Conservation (phyloP, 148 eudicot genomes). For the Persicaria tinctoria region DNA sequence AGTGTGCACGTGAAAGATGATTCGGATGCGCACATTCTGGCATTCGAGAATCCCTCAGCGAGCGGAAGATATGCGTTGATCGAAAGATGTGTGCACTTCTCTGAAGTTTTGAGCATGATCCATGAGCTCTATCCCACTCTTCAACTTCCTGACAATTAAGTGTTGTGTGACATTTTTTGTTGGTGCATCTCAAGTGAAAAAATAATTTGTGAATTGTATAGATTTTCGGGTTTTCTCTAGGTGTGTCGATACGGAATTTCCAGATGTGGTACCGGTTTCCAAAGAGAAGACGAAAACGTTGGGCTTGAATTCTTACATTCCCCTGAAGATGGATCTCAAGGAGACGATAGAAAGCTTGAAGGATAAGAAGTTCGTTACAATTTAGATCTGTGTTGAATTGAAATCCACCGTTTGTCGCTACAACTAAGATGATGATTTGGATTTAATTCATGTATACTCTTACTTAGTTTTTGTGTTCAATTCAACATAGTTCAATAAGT, state of each 20-base stretch:
- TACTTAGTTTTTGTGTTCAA: too few species aligned
- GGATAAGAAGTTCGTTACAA: constrained; percentile 40
- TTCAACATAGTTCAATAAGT: too few species aligned
- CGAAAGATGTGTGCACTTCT: constrained; percentile 41
- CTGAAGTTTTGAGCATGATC: constrained; percentile 41
- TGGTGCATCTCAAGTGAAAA: background rate
- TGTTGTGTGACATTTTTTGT: background rate
- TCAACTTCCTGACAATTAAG: constrained; percentile 62
- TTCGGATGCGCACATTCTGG: constrained; percentile 48
- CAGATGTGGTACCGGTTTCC: constrained; percentile 28
- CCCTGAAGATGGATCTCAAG: constrained; percentile 45
- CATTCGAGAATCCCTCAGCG: constrained; percentile 51
- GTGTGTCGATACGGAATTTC: constrained; percentile 53
- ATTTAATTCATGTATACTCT: too few species aligned
- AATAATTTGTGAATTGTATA: background rate
- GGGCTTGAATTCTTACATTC: constrained; percentile 41
- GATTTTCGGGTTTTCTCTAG: constrained; percentile 21
- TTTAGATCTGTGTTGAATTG: constrained; percentile 8
- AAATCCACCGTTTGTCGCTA: too few species aligned
- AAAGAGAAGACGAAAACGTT: constrained; percentile 36
- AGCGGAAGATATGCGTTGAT: constrained; percentile 42
- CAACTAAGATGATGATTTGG: too few species aligned
- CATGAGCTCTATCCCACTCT: constrained; percentile 49
- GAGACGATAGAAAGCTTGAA: constrained; percentile 70
- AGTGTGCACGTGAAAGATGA: constrained; percentile 61